Percentiles rank a stretch among this genome's conserved stretches.
These are phyloP conservation scores for Rubia peregrina DNA, from an alignment of 305 asterid genomes.

Conservation along the genomic window DNA sequence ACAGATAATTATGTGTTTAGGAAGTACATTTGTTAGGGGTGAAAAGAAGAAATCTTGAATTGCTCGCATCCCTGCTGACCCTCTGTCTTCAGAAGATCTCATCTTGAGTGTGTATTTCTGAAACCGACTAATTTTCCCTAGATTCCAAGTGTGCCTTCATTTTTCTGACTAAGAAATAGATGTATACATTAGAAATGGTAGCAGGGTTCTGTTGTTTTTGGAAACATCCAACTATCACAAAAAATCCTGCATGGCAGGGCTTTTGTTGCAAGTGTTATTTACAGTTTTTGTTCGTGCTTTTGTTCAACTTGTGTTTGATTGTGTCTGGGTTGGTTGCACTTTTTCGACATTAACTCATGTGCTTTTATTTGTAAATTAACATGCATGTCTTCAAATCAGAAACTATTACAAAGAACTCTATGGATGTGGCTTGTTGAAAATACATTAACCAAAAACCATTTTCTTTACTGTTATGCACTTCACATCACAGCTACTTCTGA, in stretches of 20 bases:
- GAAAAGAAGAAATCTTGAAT: not conserved
- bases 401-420: no score
- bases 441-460: not conserved
- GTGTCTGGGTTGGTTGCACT: not conserved
- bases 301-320: not conserved
- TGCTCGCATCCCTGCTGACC: not conserved
- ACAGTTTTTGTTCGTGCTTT: not conserved
- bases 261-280: not conserved
- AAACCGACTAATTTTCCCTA: not conserved
- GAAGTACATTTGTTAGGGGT: not conserved
- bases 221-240: not conserved
- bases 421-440: not conserved
- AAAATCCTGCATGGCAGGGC: not conserved
- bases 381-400: not conserved
- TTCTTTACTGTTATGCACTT: no score
- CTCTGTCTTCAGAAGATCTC: not conserved
- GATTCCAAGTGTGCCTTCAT: not conserved
- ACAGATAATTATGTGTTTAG: not conserved
- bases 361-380: no score
- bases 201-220: not conserved
- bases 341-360: not conserved
- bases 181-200: not conserved
- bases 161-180: not conserved
- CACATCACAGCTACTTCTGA: no score
- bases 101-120: conserved; percentile 6